Percentiles rank a stretch among this genome's conserved stretches.
phyloP scores from a whole-genome alignment of 2,329 filamentous ascomycete genomes.

The Fusarium sororula region DNA sequence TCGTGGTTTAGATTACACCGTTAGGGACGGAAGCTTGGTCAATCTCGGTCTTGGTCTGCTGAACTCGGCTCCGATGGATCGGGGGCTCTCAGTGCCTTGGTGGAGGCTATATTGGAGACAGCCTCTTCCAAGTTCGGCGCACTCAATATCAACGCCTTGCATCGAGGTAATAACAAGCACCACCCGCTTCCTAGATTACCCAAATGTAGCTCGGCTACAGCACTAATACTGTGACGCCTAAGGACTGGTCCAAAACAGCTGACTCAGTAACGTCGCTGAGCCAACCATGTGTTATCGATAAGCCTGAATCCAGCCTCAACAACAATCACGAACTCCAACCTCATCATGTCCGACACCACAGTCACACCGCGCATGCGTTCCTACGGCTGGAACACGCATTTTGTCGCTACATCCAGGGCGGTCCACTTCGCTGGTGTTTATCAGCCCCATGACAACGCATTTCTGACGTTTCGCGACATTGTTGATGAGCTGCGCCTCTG shows the following conservation, averaged over 20 bases:
- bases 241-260: too few species aligned
- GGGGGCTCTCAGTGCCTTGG: background rate
- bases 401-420: background rate
- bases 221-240: too few species aligned
- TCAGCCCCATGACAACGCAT: background rate
- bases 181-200: background rate
- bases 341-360: too few species aligned
- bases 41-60: background rate
- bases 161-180: background rate
- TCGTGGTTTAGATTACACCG: background rate
- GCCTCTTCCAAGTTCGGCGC: background rate
- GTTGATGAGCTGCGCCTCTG: slow-evolving; percentile 26
- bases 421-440: slow-evolving; percentile 5
- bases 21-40: background rate
- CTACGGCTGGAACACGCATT: background rate
- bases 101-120: background rate
- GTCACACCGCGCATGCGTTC: background rate
- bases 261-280: too few species aligned
- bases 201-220: too few species aligned
- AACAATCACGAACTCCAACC: too few species aligned
- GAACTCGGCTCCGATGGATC: background rate
- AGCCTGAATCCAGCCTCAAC: too few species aligned
- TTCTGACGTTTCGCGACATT: slow-evolving; percentile 23
- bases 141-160: background rate
- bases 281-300: too few species aligned